Percentiles rank a stretch among this genome's conserved stretches.
Conservation (phyloP, 192 early-diverging fungal genomes). For the Phlyctochytrium bullatum region DNA sequence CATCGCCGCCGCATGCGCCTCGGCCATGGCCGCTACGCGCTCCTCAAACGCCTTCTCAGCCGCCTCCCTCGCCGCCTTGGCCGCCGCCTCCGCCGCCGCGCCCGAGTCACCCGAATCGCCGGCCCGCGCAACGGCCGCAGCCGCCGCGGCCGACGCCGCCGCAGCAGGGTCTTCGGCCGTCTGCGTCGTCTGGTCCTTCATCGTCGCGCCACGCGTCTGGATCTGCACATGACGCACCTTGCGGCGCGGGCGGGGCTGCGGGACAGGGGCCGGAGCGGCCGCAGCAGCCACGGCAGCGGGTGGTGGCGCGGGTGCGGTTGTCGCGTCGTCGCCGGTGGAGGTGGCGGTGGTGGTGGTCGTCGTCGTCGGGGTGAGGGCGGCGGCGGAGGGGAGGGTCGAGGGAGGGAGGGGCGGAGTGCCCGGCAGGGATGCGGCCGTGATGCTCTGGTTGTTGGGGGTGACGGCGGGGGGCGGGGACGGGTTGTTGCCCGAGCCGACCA, state of each 20-base stretch:
- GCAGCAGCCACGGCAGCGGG: not conserved
- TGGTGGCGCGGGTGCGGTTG: not conserved
- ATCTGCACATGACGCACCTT: slow-evolving; percentile 51
- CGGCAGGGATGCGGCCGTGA: not conserved
- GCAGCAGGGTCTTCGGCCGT: not conserved
- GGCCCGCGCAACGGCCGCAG: not conserved
- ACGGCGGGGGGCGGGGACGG: not conserved
- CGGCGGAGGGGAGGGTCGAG: not conserved
- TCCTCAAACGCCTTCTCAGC: too few relatives aligned
- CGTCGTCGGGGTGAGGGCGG: slow-evolving; percentile 1
- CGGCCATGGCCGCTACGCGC: not conserved
- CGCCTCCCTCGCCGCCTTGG: not conserved
- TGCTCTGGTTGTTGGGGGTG: not conserved
- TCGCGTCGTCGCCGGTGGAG: not conserved
- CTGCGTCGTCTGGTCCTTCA: slow-evolving; percentile 19
- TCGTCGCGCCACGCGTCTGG: slow-evolving; percentile 37
- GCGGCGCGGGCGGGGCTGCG: slow-evolving; percentile 20
- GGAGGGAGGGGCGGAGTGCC: not conserved
- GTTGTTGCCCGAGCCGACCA: too few relatives aligned
- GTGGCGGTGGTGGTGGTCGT: not conserved
- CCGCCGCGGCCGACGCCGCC: not conserved
- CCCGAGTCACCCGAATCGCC: not conserved
- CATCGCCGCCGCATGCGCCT: not conserved
- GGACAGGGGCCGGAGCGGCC: not conserved
- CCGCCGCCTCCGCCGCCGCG: not conserved